Evolutionary conservation across 208 protist species (phyloP).

Genomic region (Trichomonas gallinae): DNA sequence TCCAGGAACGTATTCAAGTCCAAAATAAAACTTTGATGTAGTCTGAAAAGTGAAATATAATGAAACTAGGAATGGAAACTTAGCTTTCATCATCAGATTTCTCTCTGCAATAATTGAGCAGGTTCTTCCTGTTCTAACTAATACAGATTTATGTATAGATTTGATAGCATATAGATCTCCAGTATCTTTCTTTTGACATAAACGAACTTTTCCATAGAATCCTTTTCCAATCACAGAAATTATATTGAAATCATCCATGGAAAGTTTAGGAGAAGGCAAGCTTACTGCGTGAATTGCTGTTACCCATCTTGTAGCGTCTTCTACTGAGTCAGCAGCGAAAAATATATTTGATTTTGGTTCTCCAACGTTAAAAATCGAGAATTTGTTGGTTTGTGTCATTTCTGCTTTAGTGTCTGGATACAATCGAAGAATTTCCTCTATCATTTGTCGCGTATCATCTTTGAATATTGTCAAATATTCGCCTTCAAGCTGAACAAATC

Average conservation of each 20-base stretch:
- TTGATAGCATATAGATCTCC: constrained; percentile 53
- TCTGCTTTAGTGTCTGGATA: neutral
- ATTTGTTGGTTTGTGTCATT: neutral
- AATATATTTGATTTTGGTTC: neutral
- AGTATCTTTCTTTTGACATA: constrained; percentile 44
- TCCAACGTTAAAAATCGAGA: neutral
- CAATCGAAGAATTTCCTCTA: neutral
- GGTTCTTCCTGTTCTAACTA: neutral
- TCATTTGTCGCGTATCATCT: neutral
- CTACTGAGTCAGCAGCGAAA: neutral
- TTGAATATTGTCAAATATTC: neutral
- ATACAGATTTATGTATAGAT: constrained; percentile 39
- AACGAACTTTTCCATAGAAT: constrained; percentile 50
- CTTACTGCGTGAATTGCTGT: neutral
- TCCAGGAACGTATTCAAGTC: constrained; percentile 50
- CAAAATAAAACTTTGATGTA: constrained; percentile 47
- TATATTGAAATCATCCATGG: constrained; percentile 49
- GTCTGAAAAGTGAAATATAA: constrained; percentile 53
- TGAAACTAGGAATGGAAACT: constrained; percentile 49
- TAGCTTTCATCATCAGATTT: constrained; percentile 42
- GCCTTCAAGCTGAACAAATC: neutral
- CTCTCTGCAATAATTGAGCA: constrained; percentile 39
- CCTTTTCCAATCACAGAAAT: constrained; percentile 53
- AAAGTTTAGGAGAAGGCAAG: neutral
- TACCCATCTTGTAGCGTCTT: neutral